Conservation (phyloP, 2,329 filamentous ascomycete species). For the Colletotrichum chrysophilum region DNA sequence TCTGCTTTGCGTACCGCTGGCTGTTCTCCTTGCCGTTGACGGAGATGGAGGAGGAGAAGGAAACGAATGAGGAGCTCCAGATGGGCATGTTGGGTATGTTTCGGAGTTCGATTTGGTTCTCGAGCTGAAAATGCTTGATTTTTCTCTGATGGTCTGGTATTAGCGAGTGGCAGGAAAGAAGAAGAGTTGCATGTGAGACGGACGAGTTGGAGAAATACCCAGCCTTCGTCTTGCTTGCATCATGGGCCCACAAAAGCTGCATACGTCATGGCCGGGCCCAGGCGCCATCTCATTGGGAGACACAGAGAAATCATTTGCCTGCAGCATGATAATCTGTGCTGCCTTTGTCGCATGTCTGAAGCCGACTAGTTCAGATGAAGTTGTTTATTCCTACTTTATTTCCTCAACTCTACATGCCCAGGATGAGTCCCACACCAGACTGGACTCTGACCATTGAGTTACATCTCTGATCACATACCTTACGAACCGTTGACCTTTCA, state of each 20-base stretch:
- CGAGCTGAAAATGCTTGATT: neutral
- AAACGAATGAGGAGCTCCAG: neutral
- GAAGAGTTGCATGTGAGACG: neutral
- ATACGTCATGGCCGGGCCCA: neutral
- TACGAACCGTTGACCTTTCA: too few species aligned
- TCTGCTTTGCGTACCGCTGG: slow-evolving; percentile 1
- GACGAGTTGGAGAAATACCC: neutral
- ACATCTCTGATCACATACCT: too few species aligned
- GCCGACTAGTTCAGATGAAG: accelerated
- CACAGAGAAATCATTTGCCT: neutral
- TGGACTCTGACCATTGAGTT: too few species aligned
- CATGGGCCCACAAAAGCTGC: neutral
- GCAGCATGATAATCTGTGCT: neutral
- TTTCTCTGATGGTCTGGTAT: accelerated
- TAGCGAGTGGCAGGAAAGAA: accelerated
- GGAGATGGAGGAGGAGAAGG: slow-evolving; percentile 7
- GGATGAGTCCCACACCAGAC: too few species aligned
- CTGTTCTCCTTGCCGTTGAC: slow-evolving; percentile 7
- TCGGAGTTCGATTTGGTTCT: neutral
- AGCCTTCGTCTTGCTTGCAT: neutral
- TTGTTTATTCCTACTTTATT: neutral
- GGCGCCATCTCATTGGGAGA: neutral
- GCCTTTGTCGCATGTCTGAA: neutral
- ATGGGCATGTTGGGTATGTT: neutral
- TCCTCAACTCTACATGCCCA: too few species aligned